These are phyloP conservation scores for Clonostachys chloroleuca DNA, from an alignment of 2,329 filamentous ascomycete genomes.

Conservation along the genomic window DNA sequence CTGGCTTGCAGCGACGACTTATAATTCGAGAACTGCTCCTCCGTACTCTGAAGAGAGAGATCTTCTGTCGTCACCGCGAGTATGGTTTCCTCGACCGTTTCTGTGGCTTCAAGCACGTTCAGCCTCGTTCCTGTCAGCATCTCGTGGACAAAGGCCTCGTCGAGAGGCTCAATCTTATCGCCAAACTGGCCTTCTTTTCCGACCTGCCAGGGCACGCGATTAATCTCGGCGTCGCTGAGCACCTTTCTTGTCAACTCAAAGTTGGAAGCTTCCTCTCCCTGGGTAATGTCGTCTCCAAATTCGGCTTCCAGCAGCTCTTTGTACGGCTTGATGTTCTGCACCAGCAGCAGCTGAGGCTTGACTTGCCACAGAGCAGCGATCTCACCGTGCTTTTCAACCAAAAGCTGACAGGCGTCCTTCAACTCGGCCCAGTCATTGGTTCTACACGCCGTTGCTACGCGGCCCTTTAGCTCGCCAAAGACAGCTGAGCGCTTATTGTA, in stretches of 20 bases:
- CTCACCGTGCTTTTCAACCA: slow-evolving; percentile 4
- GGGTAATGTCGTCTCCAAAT: neutral
- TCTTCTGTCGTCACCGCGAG: too few relatives aligned
- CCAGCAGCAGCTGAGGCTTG: slow-evolving; percentile 1
- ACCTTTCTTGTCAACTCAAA: neutral
- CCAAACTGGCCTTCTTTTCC: slow-evolving; percentile 4
- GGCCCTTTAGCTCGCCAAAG: slow-evolving; percentile 5
- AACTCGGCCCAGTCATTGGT: slow-evolving; percentile 3
- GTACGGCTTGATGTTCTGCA: slow-evolving; percentile 4
- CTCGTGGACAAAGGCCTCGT: slow-evolving; percentile 65
- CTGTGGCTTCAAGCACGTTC: neutral
- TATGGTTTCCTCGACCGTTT: neutral
- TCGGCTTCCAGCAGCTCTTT: slow-evolving; percentile 2
- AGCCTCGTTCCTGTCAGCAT: slow-evolving; percentile 81
- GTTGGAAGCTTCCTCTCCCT: neutral
- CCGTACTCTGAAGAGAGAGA: neutral
- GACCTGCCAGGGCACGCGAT: slow-evolving; percentile 4
- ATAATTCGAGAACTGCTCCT: slow-evolving; percentile 2
- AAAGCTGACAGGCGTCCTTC: slow-evolving; percentile 2
- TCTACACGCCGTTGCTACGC: slow-evolving; percentile 4
- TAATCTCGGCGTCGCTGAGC: slow-evolving; percentile 4
- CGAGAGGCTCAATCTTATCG: slow-evolving; percentile 6
- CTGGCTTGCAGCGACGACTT: slow-evolving; percentile 1
- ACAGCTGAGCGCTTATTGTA: slow-evolving; percentile 9
- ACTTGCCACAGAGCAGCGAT: slow-evolving; percentile 3